A percentile compares a stretch with the other conserved stretches of the same genome.
Conservation (phyloP, 129 eudicot genomes). For the Artemisia tridentata region DNA sequence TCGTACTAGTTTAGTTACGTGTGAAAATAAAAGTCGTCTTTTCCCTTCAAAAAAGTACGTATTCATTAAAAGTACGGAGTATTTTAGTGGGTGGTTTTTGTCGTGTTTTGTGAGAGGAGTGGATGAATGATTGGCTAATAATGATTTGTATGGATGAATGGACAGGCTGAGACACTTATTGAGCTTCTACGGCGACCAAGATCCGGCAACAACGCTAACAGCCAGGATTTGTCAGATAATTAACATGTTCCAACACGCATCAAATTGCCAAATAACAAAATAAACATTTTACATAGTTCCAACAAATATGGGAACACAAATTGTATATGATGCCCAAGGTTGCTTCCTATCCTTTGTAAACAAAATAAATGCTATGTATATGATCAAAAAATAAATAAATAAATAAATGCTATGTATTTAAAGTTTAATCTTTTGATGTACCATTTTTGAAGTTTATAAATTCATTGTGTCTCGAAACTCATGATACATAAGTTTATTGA, state of each 20-base stretch:
- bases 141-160: constrained; percentile 17
- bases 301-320: constrained; percentile 17
- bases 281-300: neutral
- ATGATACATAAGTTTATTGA: neutral
- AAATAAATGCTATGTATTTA: neutral
- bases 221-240: constrained; percentile 29
- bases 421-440: constrained; percentile 5
- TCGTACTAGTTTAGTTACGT: too few species aligned
- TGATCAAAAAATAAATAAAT: constrained; percentile 12
- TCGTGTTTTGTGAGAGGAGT: constrained; percentile 4
- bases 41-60: too few species aligned
- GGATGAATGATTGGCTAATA: constrained; percentile 3
- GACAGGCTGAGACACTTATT: constrained; percentile 74
- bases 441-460: constrained; percentile 14
- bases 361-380: constrained; percentile 2
- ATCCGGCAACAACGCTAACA: constrained; percentile 64
- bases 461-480: neutral
- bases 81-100: constrained; percentile 9
- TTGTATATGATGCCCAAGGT: constrained; percentile 24
- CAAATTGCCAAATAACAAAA: neutral
- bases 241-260: constrained; percentile 8
- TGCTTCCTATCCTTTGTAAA: constrained; percentile 22
- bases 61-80: too few species aligned
- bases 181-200: constrained; percentile 89
- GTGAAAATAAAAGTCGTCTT: too few species aligned